Percentiles rank a stretch among this genome's conserved stretches.
Evolutionary conservation across 2,329 filamentous ascomycete genomes (phyloP).

Genomic region (Ophiostoma sp.): DNA sequence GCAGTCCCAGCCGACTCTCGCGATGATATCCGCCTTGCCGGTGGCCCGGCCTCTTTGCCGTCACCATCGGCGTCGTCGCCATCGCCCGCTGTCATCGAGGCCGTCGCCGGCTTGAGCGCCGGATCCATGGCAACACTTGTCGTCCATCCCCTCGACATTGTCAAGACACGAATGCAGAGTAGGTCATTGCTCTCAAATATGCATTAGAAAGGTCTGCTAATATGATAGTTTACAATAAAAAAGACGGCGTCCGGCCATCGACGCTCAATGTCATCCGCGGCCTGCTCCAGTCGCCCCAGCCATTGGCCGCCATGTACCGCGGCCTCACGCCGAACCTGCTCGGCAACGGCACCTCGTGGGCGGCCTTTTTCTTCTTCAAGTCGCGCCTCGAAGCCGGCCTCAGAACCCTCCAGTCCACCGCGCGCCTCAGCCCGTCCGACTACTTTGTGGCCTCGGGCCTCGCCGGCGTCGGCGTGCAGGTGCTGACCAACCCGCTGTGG

Average conservation of each 20-base stretch:
- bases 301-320: conserved; percentile 71
- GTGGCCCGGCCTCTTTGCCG: background rate
- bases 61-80: conserved; percentile 34
- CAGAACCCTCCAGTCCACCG: conserved; percentile 30
- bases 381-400: conserved; percentile 44
- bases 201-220: background rate
- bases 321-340: conserved; percentile 85
- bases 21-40: conserved; percentile 13
- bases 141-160: conserved; percentile 87
- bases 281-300: conserved; percentile 47
- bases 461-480: conserved; percentile 67
- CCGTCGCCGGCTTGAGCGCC: conserved; percentile 81
- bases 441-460: conserved; percentile 75
- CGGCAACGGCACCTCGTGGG: conserved; percentile 88
- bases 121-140: conserved; percentile 80
- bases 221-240: conserved; percentile 46
- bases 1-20: background rate
- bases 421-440: conserved; percentile 55
- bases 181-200: conserved; percentile 29
- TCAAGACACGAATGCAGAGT: conserved; percentile 95
- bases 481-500: conserved; percentile 93
- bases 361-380: conserved; percentile 81
- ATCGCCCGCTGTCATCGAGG: conserved; percentile 77
- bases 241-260: conserved; percentile 37
- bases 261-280: conserved; percentile 50